Evolutionary conservation across 2,329 filamentous ascomycete species (phyloP).

Genomic region (Xylaria sp.): DNA sequence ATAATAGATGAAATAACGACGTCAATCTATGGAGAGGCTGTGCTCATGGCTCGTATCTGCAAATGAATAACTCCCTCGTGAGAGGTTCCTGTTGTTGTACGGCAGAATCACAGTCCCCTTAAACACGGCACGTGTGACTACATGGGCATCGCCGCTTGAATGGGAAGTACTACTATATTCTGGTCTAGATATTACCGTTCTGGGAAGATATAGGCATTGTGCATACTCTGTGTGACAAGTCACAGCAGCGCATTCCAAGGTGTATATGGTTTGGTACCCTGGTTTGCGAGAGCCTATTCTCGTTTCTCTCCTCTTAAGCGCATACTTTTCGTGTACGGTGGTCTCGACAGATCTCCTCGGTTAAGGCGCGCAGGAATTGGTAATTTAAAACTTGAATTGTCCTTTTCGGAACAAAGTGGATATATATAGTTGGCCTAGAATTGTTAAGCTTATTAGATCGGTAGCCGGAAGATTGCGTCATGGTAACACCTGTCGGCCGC

Average conservation of each 20-base stretch:
- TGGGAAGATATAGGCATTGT: background rate
- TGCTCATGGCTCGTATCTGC: slow-evolving; percentile 6
- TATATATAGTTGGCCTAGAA: too few relatives aligned
- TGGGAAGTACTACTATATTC: background rate
- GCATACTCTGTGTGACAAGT: background rate
- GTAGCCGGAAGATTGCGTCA: too few relatives aligned
- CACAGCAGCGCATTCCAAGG: background rate
- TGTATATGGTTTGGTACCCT: background rate
- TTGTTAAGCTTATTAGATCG: too few relatives aligned
- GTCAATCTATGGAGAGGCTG: background rate
- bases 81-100: background rate
- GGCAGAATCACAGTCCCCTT: background rate
- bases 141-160: background rate
- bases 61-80: slow-evolving; percentile 7
- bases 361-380: background rate
- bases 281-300: background rate
- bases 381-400: background rate
- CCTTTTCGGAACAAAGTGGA: too few relatives aligned
- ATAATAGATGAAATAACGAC: background rate
- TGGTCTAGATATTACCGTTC: background rate
- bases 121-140: background rate
- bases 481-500: too few relatives aligned
- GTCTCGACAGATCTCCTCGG: too few relatives aligned
- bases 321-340: too few relatives aligned
- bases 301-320: background rate